phyloP scores from a whole-genome alignment of 108 stramenopile genomes.

The Pelagomonas calceolata region DNA sequence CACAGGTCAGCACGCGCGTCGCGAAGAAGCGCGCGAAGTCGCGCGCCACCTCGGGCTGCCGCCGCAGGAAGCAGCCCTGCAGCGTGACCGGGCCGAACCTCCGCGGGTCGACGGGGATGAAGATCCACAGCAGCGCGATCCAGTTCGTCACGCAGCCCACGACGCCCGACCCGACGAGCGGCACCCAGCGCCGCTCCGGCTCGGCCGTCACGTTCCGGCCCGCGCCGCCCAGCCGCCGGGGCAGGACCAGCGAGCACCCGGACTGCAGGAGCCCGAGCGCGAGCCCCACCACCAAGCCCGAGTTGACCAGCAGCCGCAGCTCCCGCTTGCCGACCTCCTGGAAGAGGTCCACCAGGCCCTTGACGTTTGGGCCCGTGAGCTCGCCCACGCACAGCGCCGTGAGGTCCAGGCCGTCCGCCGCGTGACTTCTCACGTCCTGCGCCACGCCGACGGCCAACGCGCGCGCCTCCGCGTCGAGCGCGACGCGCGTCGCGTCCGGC shows the following conservation, averaged over 20 bases:
- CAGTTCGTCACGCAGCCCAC: slow-evolving; percentile 78
- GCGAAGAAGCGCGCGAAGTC: slow-evolving; percentile 37
- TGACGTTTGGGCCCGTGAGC: no score
- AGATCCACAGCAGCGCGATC: slow-evolving; percentile 82
- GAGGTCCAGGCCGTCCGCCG: slow-evolving; percentile 39
- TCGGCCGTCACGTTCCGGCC: slow-evolving; percentile 14
- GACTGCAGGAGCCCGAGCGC: slow-evolving; percentile 4
- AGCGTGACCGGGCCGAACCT: slow-evolving; percentile 24
- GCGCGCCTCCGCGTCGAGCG: no score
- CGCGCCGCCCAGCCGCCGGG: slow-evolving; percentile 13
- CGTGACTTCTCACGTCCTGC: no score
- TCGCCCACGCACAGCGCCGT: slow-evolving; percentile 58
- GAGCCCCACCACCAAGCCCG: not conserved
- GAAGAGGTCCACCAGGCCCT: slow-evolving; percentile 66
- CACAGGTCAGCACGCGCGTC: not conserved
- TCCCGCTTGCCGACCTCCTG: slow-evolving; percentile 54
- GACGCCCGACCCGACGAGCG: slow-evolving; percentile 60
- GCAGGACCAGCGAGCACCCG: slow-evolving; percentile 16
- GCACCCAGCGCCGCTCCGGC: no score
- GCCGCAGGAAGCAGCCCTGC: slow-evolving; percentile 74
- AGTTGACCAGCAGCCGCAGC: slow-evolving; percentile 7
- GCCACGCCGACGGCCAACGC: no score
- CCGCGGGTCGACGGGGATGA: slow-evolving; percentile 69
- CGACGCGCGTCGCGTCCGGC: no score
- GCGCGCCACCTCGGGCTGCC: slow-evolving; percentile 71